Conservation (phyloP, 768 basidiomycete species). For the Floccularia luteovirens region DNA sequence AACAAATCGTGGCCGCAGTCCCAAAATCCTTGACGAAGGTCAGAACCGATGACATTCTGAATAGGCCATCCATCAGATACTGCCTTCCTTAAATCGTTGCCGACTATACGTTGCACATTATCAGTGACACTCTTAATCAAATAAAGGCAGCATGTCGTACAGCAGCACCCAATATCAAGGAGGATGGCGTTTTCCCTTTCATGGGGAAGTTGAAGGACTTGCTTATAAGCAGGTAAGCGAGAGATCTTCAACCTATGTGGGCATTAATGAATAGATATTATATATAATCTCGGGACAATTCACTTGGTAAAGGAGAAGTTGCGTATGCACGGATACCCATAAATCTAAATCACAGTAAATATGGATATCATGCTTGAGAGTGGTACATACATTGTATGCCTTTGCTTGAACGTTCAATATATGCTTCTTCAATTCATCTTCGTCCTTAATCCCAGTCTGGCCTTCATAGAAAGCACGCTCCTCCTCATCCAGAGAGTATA, state of each 20-base stretch:
- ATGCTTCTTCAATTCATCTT: slow-evolving; percentile 28
- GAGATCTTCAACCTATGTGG: slow-evolving; percentile 22
- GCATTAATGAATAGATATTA: background rate
- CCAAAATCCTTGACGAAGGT: slow-evolving; percentile 47
- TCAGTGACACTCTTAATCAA: too few species aligned
- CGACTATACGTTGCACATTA: too few species aligned
- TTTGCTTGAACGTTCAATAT: slow-evolving; percentile 27
- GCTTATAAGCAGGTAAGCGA: slow-evolving; percentile 22
- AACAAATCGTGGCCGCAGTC: slow-evolving; percentile 56
- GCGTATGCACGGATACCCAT: slow-evolving; percentile 29
- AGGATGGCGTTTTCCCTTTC: slow-evolving; percentile 21
- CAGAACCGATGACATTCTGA: slow-evolving; percentile 25
- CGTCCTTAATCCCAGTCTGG: slow-evolving; percentile 27
- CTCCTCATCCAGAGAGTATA: slow-evolving; percentile 17
- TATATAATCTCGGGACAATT: background rate
- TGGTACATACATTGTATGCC: slow-evolving; percentile 17
- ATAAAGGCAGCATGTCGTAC: too few species aligned
- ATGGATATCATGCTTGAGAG: background rate
- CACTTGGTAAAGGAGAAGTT: slow-evolving; percentile 26
- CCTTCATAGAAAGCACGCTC: slow-evolving; percentile 26
- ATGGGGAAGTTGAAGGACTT: slow-evolving; percentile 18
- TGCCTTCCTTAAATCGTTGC: slow-evolving; percentile 29
- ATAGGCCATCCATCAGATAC: slow-evolving; percentile 32
- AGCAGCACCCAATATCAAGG: slow-evolving; percentile 38
- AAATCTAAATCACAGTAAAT: slow-evolving; percentile 15